Base-by-base conservation (phyloP, 139 green algal species). In the Eudorina sp. region DNA sequence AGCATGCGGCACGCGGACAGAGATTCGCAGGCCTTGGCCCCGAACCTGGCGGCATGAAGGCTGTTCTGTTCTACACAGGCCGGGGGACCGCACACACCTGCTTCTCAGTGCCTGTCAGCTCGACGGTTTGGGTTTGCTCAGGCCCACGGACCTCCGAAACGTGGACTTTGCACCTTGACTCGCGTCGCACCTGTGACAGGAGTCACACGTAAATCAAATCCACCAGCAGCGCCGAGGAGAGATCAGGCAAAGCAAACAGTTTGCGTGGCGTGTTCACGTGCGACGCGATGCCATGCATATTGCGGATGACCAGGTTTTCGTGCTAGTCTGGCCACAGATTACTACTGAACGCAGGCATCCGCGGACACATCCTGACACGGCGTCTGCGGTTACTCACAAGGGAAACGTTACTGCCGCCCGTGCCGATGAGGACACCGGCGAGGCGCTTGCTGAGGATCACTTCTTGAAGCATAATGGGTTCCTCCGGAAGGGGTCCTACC, bases 391-490 rank as follows among this genome's bases (percentile, higher is more conserved):
- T 14, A 78, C 81, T 53, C 19, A 88, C 68, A 31, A 31, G 41
- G 1, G 68, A 80, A 13, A 88, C 83, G 51, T 88, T 88, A 36
- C 68, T 82, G 36, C 83, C 83, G 36, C 68, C 68, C 25, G 66
- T 80, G 13, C 83, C 83, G 13, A 88, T 88, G 11, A 88, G 51
- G 13, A 88, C 83, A 0, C 83, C 83, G 0, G 83, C 83, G 25
- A 88, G 68, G 14, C 68, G 66, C 68, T 88, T 88, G 4, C 18
- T 18, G 2, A 88, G 66, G 19, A 88, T 29, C 36, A 88, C 36
- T 68, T 88, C 83, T 36, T 88, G 83, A 11, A 88, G 83, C 83
- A 88, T 69, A 25, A 88, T 43, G 0, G 83, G 83, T 9, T 80
- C 68, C 3, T 81, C 83, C 0, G 83, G 83, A 13, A 88, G 83